Conservation (phyloP, 441 rosid genomes). For the Lepidium campestre region DNA sequence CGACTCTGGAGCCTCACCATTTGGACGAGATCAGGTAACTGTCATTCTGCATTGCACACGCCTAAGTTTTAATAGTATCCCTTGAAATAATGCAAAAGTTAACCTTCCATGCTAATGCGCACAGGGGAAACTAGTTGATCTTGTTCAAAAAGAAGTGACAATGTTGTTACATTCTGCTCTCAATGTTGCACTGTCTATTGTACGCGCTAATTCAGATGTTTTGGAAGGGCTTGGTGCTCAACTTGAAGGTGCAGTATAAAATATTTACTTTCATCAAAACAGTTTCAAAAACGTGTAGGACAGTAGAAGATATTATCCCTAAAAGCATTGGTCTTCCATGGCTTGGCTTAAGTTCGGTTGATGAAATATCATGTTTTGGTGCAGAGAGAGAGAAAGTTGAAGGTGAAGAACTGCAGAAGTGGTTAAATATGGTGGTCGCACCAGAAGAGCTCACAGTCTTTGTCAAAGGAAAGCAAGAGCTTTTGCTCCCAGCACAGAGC, state of each 20-base stretch:
- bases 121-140: slow-evolving; percentile 95
- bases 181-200: slow-evolving; percentile 68
- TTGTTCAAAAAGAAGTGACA: slow-evolving; percentile 90
- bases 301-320: neutral
- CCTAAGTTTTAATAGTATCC: neutral
- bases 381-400: slow-evolving; percentile 91
- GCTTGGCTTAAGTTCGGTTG: neutral
- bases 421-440: slow-evolving; percentile 79
- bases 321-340: neutral
- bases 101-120: neutral
- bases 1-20: slow-evolving; percentile 68
- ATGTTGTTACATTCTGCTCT: slow-evolving; percentile 74
- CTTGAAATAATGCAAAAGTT: neutral
- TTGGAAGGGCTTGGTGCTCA: slow-evolving; percentile 96
- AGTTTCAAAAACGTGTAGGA: neutral
- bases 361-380: slow-evolving; percentile 15
- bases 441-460: slow-evolving; percentile 68
- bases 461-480: slow-evolving; percentile 51
- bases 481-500: slow-evolving; percentile 41
- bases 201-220: slow-evolving; percentile 85
- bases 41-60: neutral
- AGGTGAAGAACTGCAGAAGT: slow-evolving; percentile 82
- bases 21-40: slow-evolving; percentile 94
- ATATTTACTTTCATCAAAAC: neutral
- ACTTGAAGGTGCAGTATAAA: slow-evolving; percentile 60